Evolutionary conservation across 495 filamentous ascomycete species (phyloP).

Genomic region (Poronia punctata): DNA sequence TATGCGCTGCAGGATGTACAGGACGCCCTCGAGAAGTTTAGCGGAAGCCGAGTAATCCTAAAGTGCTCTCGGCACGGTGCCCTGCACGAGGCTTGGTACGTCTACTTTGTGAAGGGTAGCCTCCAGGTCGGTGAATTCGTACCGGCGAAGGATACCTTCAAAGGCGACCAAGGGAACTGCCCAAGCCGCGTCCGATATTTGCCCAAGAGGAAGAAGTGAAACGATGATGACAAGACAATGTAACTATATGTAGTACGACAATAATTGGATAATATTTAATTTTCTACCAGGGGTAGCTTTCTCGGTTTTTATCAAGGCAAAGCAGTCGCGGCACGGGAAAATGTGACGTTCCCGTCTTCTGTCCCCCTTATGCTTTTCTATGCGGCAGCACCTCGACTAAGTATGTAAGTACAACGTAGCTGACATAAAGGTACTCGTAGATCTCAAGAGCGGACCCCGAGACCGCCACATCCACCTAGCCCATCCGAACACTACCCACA

Average conservation of each 20-base stretch:
- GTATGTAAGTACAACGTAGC: background rate
- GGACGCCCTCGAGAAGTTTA: constrained; percentile 52
- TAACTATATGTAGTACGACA: no score
- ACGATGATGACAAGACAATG: background rate
- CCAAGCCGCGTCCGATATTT: constrained; percentile 29
- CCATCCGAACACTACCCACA: no score
- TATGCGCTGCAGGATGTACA: constrained; percentile 61
- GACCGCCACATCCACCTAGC: no score
- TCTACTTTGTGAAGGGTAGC: constrained; percentile 71
- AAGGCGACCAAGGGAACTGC: constrained; percentile 32
- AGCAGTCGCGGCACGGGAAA: no score
- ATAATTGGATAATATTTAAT: no score
- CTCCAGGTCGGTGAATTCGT: constrained; percentile 72
- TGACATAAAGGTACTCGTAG: background rate
- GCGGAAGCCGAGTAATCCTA: constrained; percentile 61
- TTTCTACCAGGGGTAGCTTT: no score
- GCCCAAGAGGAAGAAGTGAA: constrained; percentile 26
- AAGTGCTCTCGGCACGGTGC: constrained; percentile 49
- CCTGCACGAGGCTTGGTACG: constrained; percentile 80
- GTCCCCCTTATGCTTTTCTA: no score
- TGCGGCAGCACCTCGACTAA: no score
- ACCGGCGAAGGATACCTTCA: constrained; percentile 34
- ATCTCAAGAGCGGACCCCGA: no score
- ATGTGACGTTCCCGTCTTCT: no score
- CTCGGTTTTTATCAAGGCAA: no score